Base-by-base conservation (phyloP, 257 asterid species). In the Solanum ossicruentum region DNA sequence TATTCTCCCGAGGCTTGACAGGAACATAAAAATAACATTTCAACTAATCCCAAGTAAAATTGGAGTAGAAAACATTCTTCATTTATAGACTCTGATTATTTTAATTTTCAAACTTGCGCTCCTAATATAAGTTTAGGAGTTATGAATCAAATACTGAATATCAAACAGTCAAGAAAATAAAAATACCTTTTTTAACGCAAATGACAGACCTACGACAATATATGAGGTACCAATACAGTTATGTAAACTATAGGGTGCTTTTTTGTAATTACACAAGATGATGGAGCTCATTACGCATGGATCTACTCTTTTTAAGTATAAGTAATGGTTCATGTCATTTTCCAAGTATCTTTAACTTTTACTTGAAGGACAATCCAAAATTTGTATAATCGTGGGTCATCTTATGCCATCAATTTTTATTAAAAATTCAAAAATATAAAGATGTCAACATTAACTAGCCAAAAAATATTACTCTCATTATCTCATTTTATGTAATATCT, bases 211-310 rank as follows among this genome's bases (percentile, higher is more conserved):
- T 7, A 7, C 0, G 21, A 66, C 41, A 21, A 41, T 32, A 32
- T 32, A 32, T 17, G 7, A 41, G 32, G 55, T 17, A 17, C 6
- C 23, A 8, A 70, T 70, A 70, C 5, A 70, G 10, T 70, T 70
- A 1, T 70, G 3, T 1, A 77, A 75, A 77, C 16, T 77, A 26
- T 6, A 77, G 63, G 10, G 82, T 15, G 26, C 4, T 26, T 16
- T 36, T 78, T 23, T 10, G 83, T 13, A 26, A 78, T 52, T 78
- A 78, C 11, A 2, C 57, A 21, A 10, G 45, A 10, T n/a, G 85
- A 84, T 54, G 77, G 57, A 89, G 71, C 77, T 75, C 73, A 73
- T 84, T 81, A 55, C 87, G 87, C 87, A 65, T 83, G 86, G 56
- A 17, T 20, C 39, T 80, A 49, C 65, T 2, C 12, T 52, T 21